phyloP scores from a whole-genome alignment of 2,329 filamentous ascomycete genomes.

The Beauveria bassiana region DNA sequence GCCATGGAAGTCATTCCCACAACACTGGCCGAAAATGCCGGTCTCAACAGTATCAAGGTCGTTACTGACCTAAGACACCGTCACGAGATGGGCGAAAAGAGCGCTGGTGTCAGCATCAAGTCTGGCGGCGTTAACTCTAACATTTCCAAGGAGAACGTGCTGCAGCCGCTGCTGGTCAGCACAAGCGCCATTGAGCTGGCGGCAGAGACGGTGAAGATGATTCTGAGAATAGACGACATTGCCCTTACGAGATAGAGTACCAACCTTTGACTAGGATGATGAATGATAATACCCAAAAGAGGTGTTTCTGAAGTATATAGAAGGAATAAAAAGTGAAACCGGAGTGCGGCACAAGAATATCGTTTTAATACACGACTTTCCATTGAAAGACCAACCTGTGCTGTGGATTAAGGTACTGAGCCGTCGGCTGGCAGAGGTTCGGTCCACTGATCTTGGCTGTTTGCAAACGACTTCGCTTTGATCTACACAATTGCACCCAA shows the following conservation, averaged over 20 bases:
- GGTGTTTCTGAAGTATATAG: conserved; percentile 10
- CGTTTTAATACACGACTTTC: background rate
- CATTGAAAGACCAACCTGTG: background rate
- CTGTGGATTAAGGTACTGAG: background rate
- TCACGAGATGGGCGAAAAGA: conserved; percentile 91
- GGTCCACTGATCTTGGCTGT: background rate
- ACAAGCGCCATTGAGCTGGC: conserved; percentile 96
- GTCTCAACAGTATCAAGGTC: conserved; percentile 96
- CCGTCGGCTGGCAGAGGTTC: conserved; percentile 7
- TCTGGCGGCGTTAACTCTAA: conserved; percentile 94
- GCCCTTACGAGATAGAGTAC: conserved; percentile 49
- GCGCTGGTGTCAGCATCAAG: conserved; percentile 96
- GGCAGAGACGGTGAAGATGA: conserved; percentile 98
- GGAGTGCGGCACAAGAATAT: conserved; percentile 11
- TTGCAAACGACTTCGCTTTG: background rate
- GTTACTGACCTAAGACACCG: conserved; percentile 92
- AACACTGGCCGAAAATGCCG: conserved; percentile 93
- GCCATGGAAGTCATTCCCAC: conserved; percentile 96
- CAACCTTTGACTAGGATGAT: conserved; percentile 23
- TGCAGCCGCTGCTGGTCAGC: conserved; percentile 92
- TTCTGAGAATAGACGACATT: conserved; percentile 61
- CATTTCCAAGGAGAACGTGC: conserved; percentile 92
- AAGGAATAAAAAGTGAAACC: conserved; percentile 6
- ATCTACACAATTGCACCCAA: no score
- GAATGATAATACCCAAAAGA: conserved; percentile 29